Evolutionary conservation across 2,329 filamentous ascomycete genomes (phyloP).

Genomic region (Phyllosticta citriasiana): DNA sequence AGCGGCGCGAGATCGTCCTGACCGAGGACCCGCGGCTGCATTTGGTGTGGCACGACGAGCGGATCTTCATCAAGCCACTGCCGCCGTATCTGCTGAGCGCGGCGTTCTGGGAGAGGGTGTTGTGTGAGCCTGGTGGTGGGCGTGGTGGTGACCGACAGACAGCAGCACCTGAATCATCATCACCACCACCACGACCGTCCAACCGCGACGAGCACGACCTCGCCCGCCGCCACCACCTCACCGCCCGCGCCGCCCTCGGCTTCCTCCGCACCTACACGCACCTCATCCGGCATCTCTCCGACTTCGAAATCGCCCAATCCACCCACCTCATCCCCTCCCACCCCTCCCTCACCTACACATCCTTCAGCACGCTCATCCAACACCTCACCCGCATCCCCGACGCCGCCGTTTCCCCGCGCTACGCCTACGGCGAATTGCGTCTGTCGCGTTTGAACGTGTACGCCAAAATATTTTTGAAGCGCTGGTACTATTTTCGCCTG

Average conservation of each 20-base stretch:
- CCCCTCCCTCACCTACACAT: conserved; percentile 10
- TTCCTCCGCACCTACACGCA: conserved; percentile 34
- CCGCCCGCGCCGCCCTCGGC: neutral
- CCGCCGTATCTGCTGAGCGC: conserved; percentile 15
- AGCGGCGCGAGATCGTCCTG: conserved; percentile 14
- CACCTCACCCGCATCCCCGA: conserved; percentile 17
- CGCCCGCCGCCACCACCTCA: neutral
- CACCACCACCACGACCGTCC: no score
- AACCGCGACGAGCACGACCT: no score
- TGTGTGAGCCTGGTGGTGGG: neutral
- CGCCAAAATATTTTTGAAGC: conserved; percentile 23
- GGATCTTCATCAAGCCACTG: conserved; percentile 17
- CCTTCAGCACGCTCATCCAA: no score
- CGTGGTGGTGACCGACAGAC: no score
- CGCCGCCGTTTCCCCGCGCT: conserved; percentile 27
- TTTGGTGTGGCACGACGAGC: conserved; percentile 15
- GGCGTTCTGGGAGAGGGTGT: conserved; percentile 13
- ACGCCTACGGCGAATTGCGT: conserved; percentile 36
- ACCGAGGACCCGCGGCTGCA: conserved; percentile 16
- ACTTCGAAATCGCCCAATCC: conserved; percentile 26
- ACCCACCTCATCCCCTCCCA: conserved; percentile 13
- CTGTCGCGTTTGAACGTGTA: conserved; percentile 36
- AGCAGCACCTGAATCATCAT: no score
- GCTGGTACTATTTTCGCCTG: conserved; percentile 14
- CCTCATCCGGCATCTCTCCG: conserved; percentile 30